Evolutionary conservation across 2,329 filamentous ascomycete genomes (phyloP).

Genomic region (Diaporthe sp.): DNA sequence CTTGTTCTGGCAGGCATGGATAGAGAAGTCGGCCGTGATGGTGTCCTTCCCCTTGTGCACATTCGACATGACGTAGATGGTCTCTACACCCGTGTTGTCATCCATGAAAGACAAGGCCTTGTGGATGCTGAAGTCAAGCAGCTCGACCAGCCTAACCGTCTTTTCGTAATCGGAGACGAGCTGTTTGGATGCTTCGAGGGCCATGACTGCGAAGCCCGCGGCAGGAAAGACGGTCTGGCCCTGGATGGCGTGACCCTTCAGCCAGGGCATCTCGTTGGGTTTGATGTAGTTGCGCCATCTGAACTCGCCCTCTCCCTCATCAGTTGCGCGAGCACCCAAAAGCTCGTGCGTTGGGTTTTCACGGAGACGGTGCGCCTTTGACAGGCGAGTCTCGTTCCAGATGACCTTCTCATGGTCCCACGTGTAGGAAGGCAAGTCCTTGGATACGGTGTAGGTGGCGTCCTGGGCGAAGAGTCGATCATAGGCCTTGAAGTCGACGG

Average conservation of each 20-base stretch:
- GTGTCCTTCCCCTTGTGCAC: background rate
- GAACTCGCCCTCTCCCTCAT: conserved; percentile 36
- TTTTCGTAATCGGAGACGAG: conserved; percentile 4
- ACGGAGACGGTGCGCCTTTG: background rate
- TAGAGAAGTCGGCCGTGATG: conserved; percentile 15
- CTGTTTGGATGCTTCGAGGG: conserved; percentile 43
- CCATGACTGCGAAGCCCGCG: conserved; percentile 44
- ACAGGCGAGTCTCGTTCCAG: conserved; percentile 40
- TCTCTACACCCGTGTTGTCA: conserved; percentile 35
- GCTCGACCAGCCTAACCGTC: conserved; percentile 37
- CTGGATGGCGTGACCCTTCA: conserved; percentile 54
- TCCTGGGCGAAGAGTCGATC: conserved; percentile 28
- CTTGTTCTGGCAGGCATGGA: conserved; percentile 2
- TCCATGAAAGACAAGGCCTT: conserved; percentile 43
- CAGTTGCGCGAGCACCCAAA: conserved; percentile 19
- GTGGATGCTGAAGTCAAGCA: conserved; percentile 44
- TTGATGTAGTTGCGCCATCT: conserved; percentile 48
- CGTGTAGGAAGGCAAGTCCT: conserved; percentile 39
- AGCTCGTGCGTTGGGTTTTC: conserved; percentile 38
- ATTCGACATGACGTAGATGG: conserved; percentile 9
- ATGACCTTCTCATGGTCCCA: conserved; percentile 37
- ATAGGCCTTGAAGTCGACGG: conserved; percentile 31
- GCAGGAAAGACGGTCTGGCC: conserved; percentile 56
- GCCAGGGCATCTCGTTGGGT: conserved; percentile 52
- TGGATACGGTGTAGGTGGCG: conserved; percentile 18